Conservation (phyloP, 805 yeast species). For the Saccharomycopsis sp. region DNA sequence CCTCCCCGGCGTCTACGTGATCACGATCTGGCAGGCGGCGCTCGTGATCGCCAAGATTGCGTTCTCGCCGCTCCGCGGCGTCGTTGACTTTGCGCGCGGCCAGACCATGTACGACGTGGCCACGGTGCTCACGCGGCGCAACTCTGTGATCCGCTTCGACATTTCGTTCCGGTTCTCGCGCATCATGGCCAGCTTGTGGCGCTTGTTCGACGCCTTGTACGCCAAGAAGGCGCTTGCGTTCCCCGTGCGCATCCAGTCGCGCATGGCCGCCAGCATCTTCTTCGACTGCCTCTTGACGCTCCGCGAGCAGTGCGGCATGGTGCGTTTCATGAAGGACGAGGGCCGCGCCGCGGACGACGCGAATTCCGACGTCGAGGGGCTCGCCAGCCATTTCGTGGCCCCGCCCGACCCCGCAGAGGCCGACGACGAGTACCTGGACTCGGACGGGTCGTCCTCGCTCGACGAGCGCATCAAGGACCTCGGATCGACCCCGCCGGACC, state of each 20-base stretch:
- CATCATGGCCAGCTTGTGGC: slow-evolving; percentile 93
- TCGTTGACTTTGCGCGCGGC: slow-evolving; percentile 67
- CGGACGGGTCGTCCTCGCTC: slow-evolving; percentile 28
- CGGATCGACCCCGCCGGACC: slow-evolving; percentile 22
- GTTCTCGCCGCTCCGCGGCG: slow-evolving; percentile 64
- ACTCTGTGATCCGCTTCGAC: slow-evolving; percentile 85
- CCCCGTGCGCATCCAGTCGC: slow-evolving; percentile 57
- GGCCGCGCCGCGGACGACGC: slow-evolving; percentile 19
- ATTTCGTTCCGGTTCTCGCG: slow-evolving; percentile 90
- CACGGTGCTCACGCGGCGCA: slow-evolving; percentile 60
- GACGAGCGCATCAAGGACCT: slow-evolving; percentile 28
- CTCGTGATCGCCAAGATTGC: slow-evolving; percentile 72
- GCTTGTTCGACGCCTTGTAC: slow-evolving; percentile 62
- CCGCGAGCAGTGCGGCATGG: slow-evolving; percentile 84
- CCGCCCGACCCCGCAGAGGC: too few species aligned
- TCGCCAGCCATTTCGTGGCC: slow-evolving; percentile 12
- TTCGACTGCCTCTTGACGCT: slow-evolving; percentile 84
- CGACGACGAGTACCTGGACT: slow-evolving; percentile 23
- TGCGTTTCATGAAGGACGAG: slow-evolving; percentile 38
- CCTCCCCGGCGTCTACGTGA: slow-evolving; percentile 75
- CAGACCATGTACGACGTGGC: slow-evolving; percentile 62
- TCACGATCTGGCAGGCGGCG: slow-evolving; percentile 88
- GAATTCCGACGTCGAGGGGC: slow-evolving; percentile 22
- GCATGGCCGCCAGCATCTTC: slow-evolving; percentile 90
- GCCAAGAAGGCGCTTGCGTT: slow-evolving; percentile 39